Conservation (phyloP, 148 eudicot species). For the Limonium bicolor region DNA sequence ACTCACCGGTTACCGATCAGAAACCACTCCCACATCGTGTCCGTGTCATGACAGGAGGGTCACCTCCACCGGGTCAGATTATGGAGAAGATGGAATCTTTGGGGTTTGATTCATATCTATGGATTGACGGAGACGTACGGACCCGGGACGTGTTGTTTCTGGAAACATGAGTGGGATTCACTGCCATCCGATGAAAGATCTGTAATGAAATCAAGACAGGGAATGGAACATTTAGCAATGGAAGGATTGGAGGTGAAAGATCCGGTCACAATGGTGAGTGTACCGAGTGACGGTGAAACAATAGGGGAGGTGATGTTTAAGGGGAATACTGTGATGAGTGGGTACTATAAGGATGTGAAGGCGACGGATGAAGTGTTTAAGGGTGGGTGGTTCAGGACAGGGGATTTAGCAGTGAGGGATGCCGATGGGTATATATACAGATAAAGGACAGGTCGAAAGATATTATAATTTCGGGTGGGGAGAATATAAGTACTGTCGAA, state of each 20-base stretch:
- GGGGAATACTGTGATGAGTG: slow-evolving; percentile 26
- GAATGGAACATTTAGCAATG: slow-evolving; percentile 15
- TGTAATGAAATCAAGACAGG: slow-evolving; percentile 23
- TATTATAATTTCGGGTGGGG: slow-evolving; percentile 35
- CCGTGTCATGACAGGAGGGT: slow-evolving; percentile 6
- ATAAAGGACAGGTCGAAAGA: slow-evolving; percentile 32
- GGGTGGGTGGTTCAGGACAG: slow-evolving; percentile 30
- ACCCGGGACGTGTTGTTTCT: slow-evolving; percentile 14
- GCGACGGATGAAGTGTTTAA: slow-evolving; percentile 18
- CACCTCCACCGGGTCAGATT: slow-evolving; percentile 6
- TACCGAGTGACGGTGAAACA: slow-evolving; percentile 23
- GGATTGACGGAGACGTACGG: slow-evolving; percentile 29
- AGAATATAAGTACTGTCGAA: slow-evolving; percentile 38
- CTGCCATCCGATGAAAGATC: slow-evolving; percentile 14
- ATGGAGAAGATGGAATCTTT: slow-evolving; percentile 11
- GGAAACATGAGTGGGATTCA: slow-evolving; percentile 27
- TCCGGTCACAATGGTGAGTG: slow-evolving; percentile 16
- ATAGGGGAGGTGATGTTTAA: slow-evolving; percentile 28
- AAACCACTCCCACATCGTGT: not conserved
- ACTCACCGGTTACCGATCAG: not conserved
- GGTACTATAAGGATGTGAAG: slow-evolving; percentile 19
- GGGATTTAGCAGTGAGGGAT: slow-evolving; percentile 31
- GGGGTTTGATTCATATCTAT: slow-evolving; percentile 24
- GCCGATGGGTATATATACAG: slow-evolving; percentile 32
- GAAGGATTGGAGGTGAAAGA: slow-evolving; percentile 20